phyloP scores from a whole-genome alignment of 805 yeast genomes.

The Myxozyma nipponensis region DNA sequence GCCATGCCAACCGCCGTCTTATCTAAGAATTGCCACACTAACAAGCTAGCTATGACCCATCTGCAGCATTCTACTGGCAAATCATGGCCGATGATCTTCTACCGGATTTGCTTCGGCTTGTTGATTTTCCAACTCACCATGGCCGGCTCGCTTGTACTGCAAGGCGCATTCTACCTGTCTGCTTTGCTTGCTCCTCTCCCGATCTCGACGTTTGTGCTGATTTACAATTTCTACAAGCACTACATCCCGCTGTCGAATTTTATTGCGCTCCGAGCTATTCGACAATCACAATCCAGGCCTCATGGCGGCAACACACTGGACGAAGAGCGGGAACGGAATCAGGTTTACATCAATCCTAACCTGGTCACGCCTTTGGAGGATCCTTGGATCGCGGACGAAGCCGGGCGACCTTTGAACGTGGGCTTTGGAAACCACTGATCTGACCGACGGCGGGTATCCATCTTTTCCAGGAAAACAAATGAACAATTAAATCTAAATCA shows the following conservation, averaged over 20 bases:
- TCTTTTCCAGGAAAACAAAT: too few species aligned
- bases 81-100: conserved; percentile 87
- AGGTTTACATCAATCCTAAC: conserved; percentile 74
- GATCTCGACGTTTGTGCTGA: conserved; percentile 55
- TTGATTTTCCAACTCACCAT: conserved; percentile 83
- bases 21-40: background rate
- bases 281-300: conserved; percentile 19
- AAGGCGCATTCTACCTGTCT: conserved; percentile 73
- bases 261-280: conserved; percentile 74
- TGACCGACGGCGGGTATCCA: too few species aligned
- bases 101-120: conserved; percentile 77
- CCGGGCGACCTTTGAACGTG: conserved; percentile 20
- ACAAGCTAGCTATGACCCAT: conserved; percentile 62
- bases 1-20: background rate
- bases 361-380: conserved; percentile 70
- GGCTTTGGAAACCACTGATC: conserved; percentile 5
- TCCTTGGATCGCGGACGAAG: conserved; percentile 61
- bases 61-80: conserved; percentile 96
- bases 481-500: too few species aligned
- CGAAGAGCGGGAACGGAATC: conserved; percentile 68
- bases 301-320: conserved; percentile 56
- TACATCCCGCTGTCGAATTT: conserved; percentile 77
- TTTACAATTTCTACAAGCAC: conserved; percentile 78
- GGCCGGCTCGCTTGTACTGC: conserved; percentile 84
- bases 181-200: conserved; percentile 74